phyloP scores from a whole-genome alignment of 331 rosid species.

The Saraca asoca region DNA sequence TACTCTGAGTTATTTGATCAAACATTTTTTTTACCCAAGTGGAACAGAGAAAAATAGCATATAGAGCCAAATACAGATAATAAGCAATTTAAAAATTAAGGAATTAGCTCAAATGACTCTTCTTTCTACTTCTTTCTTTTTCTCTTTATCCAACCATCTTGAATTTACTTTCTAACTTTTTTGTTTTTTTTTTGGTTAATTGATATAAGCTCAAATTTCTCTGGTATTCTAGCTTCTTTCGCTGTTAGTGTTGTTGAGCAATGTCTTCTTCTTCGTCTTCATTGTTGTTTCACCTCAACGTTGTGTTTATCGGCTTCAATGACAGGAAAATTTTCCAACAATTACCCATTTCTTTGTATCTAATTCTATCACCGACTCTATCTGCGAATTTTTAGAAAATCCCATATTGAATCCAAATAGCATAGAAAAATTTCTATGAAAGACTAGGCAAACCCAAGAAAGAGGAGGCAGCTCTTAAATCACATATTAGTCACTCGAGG shows the following conservation, averaged over 20 bases:
- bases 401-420: conserved; percentile 55
- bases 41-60: conserved; percentile 39
- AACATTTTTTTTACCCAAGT: conserved; percentile 27
- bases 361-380: conserved; percentile 59
- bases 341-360: conserved; percentile 79
- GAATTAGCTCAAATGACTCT: conserved; percentile 17
- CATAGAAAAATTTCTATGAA: conserved; percentile 18
- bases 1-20: too few relatives aligned
- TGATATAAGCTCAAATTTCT: conserved; percentile 38
- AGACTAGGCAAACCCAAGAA: too few relatives aligned
- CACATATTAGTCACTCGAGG: too few relatives aligned
- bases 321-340: conserved; percentile 61
- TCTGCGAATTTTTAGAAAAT: conserved; percentile 69
- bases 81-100: too few relatives aligned
- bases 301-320: conserved; percentile 77
- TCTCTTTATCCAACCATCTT: conserved; percentile 16
- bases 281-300: conserved; percentile 38
- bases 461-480: too few relatives aligned
- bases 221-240: conserved; percentile 77
- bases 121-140: neutral
- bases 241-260: conserved; percentile 76
- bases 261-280: conserved; percentile 48
- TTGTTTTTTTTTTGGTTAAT: conserved; percentile 29
- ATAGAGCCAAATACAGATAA: conserved; percentile 23
- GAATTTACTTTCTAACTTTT: conserved; percentile 30